Base-by-base conservation (phyloP, 164 flowering plant species). In the Nymphaea colorata region DNA sequence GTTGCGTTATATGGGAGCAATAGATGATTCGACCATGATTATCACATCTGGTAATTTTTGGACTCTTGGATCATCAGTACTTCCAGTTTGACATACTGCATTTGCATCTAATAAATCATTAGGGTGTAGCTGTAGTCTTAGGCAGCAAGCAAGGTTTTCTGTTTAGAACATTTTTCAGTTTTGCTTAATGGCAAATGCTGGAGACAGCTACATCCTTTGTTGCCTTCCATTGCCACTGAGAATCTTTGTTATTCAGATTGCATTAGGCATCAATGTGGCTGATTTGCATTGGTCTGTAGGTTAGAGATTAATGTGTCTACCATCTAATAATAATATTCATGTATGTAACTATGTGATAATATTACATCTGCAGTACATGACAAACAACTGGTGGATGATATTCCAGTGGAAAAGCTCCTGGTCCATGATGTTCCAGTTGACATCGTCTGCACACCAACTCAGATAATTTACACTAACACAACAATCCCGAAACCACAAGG, bases 381-480 rank as follows among this genome's bases (percentile, higher is more conserved):
- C 72, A 75, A 82, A 59, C 96, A 91, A 68, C 71, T 91, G 75
- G 93, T 91, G 41, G 96, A 87, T 77, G 96, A 87, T 72, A 86
- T 89, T 71, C 93, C 96, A 2, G 71, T 77, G 0, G 91, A 91
- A 82, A 89, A 91, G 74, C 76, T 91, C 69, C 69, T 89, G 67
- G 74, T 91, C 67, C 97, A 91, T 66, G 97, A 87, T 72, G 97
- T 91, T 64, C 97, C 97, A 0, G 96, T 89, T 11, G 97, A 91
- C 72, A 83, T 87, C 62, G 83, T 91, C 68, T 91, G 96, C 83
- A 89, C 97, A 65, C 93, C 96, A 6, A 84, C 90, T 16, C 90
- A 78, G 78, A 86, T 89, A 59, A 87, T 91, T 65, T 86, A 76
- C 70, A 87, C 96, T 62, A 84, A 83, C 66, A 84, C 88, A 41